Base-by-base conservation (phyloP, 352 stramenopile genomes). In the Globisporangium lucens region DNA sequence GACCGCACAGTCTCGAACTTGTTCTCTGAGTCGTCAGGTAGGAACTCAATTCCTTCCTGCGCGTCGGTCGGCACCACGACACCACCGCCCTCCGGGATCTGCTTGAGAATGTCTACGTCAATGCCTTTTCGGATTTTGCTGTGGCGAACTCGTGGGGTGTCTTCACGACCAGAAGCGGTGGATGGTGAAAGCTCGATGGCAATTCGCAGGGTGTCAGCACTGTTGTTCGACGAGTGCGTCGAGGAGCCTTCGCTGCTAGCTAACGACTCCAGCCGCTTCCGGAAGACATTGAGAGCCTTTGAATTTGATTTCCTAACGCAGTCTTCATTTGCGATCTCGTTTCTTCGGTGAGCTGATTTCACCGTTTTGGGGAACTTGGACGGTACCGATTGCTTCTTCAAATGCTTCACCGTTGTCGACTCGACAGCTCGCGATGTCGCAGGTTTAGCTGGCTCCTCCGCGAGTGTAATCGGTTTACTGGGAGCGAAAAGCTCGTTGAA, bases 1-100 rank as follows among this genome's bases (percentile, higher is more conserved):
- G 75, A 82, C 9, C 70, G 70, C 38, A 82, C 75, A 41, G 69
- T 80, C 41, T 70, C 68, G 36, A 82, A 82, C 4, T 22, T 29
- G 15, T 63, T 55, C 6, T 33, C 29, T 9, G 68, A 9, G 58
- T 71, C 68, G 7, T 67, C 63, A 29, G 36, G 43, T 20, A 47
- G 8, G 41, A 63, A 66, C 43, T 65, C 61, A 15, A 67, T 67
- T 2, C 61, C 70, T 63, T 67, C 41, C 9, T 68, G 70, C 9
- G 47, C 63, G 20, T 71, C 67, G 4, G 67, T 55, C 15, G 71
- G 30, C 9, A 75, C 67, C 9, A 74, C 67, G 12, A 75, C 70
- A 4, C 70, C 70, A 13, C 55, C 46, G 4, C 67, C 30, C 49
- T 61, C 62, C 2, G 67, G 43, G n/a, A 75, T 51, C 7, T 67